These are phyloP conservation scores for Scheffersomyces coipomensis DNA, from an alignment of 805 yeast species.

Conservation along the genomic window DNA sequence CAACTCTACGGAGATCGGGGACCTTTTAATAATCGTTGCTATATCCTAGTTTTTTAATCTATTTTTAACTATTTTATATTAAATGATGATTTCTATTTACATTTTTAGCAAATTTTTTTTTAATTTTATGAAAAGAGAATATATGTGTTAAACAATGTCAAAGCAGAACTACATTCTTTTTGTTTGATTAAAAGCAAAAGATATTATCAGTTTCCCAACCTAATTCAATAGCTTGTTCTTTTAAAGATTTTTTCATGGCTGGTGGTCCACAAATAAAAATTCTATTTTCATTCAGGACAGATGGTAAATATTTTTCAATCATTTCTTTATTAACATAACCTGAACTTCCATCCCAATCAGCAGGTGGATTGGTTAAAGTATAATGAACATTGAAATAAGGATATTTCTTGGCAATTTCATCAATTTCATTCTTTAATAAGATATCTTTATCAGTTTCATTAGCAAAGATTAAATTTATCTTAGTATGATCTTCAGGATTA, in stretches of 20 bases:
- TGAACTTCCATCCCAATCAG: conserved; percentile 52
- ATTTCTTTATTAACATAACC: conserved; percentile 64
- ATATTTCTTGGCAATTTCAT: conserved; percentile 61
- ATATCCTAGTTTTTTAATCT: too few relatives aligned
- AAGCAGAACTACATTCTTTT: too few relatives aligned
- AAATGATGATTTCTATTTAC: too few relatives aligned
- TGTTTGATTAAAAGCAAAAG: conserved; percentile 45
- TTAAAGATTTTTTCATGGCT: conserved; percentile 57
- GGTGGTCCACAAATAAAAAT: conserved; percentile 76
- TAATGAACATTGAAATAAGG: conserved; percentile 64
- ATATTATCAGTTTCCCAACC: conserved; percentile 59
- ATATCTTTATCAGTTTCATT: conserved; percentile 79
- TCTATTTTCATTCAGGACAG: conserved; percentile 46
- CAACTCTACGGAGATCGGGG: too few relatives aligned
- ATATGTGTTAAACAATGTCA: too few relatives aligned
- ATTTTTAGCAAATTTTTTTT: too few relatives aligned
- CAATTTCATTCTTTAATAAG: conserved; percentile 67
- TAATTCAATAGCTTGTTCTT: conserved; percentile 50
- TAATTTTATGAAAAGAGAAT: too few relatives aligned
- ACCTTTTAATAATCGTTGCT: too few relatives aligned
- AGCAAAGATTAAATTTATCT: conserved; percentile 63
- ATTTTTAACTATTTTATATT: too few relatives aligned
- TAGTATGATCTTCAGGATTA: conserved; percentile 63
- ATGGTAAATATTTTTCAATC: conserved; percentile 54
- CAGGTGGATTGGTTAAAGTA: conserved; percentile 47